Base-by-base conservation (phyloP, 106 monocot species). In the Narthecium ossifragum region DNA sequence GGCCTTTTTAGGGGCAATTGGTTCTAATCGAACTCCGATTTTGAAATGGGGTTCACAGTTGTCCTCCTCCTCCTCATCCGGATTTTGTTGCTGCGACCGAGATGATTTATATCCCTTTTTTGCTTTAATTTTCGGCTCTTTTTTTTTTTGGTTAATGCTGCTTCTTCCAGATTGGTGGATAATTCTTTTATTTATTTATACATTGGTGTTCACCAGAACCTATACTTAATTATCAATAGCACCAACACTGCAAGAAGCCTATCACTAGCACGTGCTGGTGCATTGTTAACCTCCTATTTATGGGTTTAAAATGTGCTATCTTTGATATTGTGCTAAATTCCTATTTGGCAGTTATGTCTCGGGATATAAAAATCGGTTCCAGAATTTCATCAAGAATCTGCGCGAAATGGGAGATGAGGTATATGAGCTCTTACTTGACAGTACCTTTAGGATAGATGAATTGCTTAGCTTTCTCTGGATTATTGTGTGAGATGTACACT, bases 351-450 rank as follows among this genome's bases (percentile, higher is more conserved):
- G 92, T 0, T 96, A 96, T 66, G 90, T 96, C 13, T 96, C 90
- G 26, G 90, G 94, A 7, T 96, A 96, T 68, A 96, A 96, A 66
- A 96, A 96, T 70, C 85, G 94, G 6, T 96, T 86, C 76, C 94
- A 90, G 68, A 96, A 90, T 68, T 96, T 96, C 70, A 96, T 96
- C 80, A 85, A 80, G 47, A 71, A 86, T 60, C 72, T 96, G 34
- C 63, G 94, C 0, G 90, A 96, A 64, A 86, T 96, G 75, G 90
- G 94, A 9, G 94, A 96, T 70, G 94, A 96, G 90, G 94, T 93
- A 63, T 43, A 13, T n/a, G n/a, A n/a, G n/a, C n/a, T n/a, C n/a
- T n/a, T n/a, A n/a, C n/a, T n/a, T n/a, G n/a, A n/a, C n/a, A n/a
- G n/a, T n/a, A n/a, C n/a, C n/a, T n/a, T n/a, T n/a, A n/a, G n/a